Evolutionary conservation across 148 eudicot genomes (phyloP), one percentile per base, ranked within the genome.

Genomic region (Salicornia ramosissima): DNA sequence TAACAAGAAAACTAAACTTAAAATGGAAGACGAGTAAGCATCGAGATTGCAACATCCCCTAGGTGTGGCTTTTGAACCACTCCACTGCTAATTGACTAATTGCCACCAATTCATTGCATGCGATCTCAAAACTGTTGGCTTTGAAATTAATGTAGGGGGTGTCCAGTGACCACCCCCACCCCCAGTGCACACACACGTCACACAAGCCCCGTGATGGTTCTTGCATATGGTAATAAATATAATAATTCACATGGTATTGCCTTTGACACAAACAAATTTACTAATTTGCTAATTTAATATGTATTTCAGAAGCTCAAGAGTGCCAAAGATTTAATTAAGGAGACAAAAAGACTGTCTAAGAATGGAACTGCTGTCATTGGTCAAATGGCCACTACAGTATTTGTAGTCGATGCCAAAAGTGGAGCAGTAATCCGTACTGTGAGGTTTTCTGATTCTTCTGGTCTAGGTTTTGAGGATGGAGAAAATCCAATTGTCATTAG

Each of bases 391-490:
- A 84, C 86, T 55, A 77, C 86, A 63, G 82, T 80, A 39, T 79
- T 79, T 71, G 69, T 82, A 71, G 83, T 87, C 56, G 85, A 87
- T 69, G 78, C 84, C 60, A 74, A 83, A 64, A 82, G 80, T 22
- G 91, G 91, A 52, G 74, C 79, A 55, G 64, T 87, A 47, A 51
- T 84, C 56, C 82, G 77, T 58, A 81, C 81, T 15, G 72, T 81
- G 53, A 81, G 49, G 52, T 81, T 85, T 51, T 83, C 82, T 74
- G 79, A 68, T 63, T 56, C 81, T 52, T 64, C 72, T 70, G 69
- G 67, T 57, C 75, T 68, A 45, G 67, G 82, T 18, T 71, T 55
- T 40, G 75, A 74, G 65, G 74, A 49, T 47, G 79, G 68, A 42
- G 82, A 81, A 74, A 80, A 81, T 72, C 46, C 79, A 61, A 46